Evolutionary conservation across 2,329 filamentous ascomycete genomes (phyloP).

Genomic region (Hypoxylon sp.): DNA sequence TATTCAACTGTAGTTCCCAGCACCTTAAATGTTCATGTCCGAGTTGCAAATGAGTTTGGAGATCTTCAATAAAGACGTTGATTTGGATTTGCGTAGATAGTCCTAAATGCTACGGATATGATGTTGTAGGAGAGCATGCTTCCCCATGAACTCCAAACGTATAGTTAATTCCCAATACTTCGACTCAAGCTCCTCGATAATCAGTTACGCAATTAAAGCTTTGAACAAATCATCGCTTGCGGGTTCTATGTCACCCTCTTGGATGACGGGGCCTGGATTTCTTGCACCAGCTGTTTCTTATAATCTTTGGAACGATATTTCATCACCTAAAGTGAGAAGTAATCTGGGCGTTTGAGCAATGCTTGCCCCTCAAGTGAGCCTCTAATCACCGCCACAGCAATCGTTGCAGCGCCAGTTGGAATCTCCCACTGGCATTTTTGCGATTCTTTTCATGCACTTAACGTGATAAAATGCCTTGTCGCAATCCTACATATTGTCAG

Average conservation of each 20-base stretch:
- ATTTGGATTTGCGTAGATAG: constrained; percentile 18
- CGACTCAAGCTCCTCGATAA: constrained; percentile 2
- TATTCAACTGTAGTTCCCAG: too few relatives aligned
- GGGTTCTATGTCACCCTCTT: constrained; percentile 1
- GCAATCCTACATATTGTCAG: constrained; percentile 30
- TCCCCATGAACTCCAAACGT: too few relatives aligned
- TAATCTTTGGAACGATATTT: background rate
- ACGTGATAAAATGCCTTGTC: constrained; percentile 60
- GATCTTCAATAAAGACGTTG: background rate
- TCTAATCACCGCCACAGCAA: constrained; percentile 43
- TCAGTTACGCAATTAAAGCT: background rate
- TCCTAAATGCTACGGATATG: constrained; percentile 6
- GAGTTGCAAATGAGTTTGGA: too few relatives aligned
- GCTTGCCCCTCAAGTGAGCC: background rate
- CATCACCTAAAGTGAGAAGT: constrained; percentile 1
- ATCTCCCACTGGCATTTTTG: constrained; percentile 48
- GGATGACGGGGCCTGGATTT: background rate
- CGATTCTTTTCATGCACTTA: constrained; percentile 53
- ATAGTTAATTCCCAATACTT: too few relatives aligned
- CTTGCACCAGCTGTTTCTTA: background rate
- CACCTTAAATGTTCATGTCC: too few relatives aligned
- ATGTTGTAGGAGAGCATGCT: too few relatives aligned
- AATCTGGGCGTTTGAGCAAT: constrained; percentile 1
- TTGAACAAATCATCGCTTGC: constrained; percentile 8
- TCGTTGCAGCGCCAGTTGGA: constrained; percentile 57